Base-by-base conservation (phyloP, 106 monocot species). In the Cymbidium sinense region DNA sequence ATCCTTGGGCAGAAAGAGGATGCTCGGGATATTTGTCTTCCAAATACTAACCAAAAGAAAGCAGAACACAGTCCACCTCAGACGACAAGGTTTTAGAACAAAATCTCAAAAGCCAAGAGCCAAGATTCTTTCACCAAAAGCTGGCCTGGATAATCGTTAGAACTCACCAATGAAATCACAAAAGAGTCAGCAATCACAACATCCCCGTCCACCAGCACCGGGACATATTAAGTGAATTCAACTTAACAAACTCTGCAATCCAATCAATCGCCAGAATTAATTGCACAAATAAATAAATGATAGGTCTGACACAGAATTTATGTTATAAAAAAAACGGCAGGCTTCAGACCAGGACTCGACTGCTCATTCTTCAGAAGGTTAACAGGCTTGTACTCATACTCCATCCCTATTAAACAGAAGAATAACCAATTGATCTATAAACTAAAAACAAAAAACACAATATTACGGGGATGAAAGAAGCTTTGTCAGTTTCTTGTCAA, bases 301-400 rank as follows among this genome's bases (percentile, higher is more conserved):
- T 67, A 28, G n/a, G n/a, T n/a, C n/a, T n/a, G n/a, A n/a, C n/a
- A n/a, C n/a, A n/a, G n/a, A n/a, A n/a, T n/a, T n/a, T n/a, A n/a
- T n/a, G n/a, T n/a, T n/a, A n/a, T n/a, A 33, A 41, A 5, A 1
- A 31, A 64, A 23, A 33, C 31, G 3, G 4, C 31, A 34, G 18
- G 23, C 7, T 76, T 41, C 82, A 79, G 43, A 92, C 92, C 92
- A 72, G 88, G 90, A 76, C 41, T 80, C 35, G 41, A 77, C 17
- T 95, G 89, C 43, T 95, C 92, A 29, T 85, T 86, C 64, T 95
- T 92, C 64, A 85, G 71, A 51, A 95, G 88, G 70, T 95, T 86
- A 62, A 95, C 92, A 23, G 92, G 81, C 78, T 85, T 95, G 88
- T 88, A 92, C 81, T 92, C 92, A 75, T 88, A 95, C 61, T 90